Conservation (phyloP, 768 basidiomycete genomes). For the Pulveroboletus sp. region DNA sequence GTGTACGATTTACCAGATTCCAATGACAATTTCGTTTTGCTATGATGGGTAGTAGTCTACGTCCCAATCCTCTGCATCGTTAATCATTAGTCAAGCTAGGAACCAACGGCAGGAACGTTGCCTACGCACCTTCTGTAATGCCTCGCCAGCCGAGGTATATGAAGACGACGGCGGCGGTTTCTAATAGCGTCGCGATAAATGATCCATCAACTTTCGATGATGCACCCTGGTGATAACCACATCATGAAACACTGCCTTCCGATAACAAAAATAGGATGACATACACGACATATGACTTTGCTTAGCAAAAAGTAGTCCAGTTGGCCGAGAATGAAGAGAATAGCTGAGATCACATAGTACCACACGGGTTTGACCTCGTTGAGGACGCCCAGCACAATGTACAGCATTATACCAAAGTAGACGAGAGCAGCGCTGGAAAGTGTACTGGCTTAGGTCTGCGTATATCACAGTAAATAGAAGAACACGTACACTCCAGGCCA, state of each 20-base stretch:
- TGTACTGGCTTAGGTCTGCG: slow-evolving; percentile 1
- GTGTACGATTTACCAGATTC: slow-evolving; percentile 9
- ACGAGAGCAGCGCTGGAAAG: slow-evolving; percentile 54
- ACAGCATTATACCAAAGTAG: slow-evolving; percentile 76
- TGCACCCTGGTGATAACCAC: slow-evolving; percentile 46
- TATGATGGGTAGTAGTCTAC: slow-evolving; percentile 48
- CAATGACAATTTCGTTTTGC: not conserved
- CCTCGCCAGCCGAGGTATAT: slow-evolving; percentile 82
- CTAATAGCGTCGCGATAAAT: slow-evolving; percentile 82
- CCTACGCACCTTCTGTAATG: slow-evolving; percentile 77
- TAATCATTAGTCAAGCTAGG: slow-evolving; percentile 1
- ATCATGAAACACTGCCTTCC: slow-evolving; percentile 7
- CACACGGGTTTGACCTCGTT: slow-evolving; percentile 78
- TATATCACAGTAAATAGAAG: not conserved
- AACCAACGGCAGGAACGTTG: not conserved
- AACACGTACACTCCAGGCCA: slow-evolving; percentile 73
- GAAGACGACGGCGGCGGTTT: slow-evolving; percentile 67
- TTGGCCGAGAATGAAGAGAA: slow-evolving; percentile 78
- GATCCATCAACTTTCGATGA: slow-evolving; percentile 76
- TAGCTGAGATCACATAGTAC: slow-evolving; percentile 71
- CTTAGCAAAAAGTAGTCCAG: slow-evolving; percentile 80
- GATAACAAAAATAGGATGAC: slow-evolving; percentile 21
- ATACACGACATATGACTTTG: slow-evolving; percentile 68
- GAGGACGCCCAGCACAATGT: slow-evolving; percentile 73
- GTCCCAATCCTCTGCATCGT: slow-evolving; percentile 47